phyloP scores from a whole-genome alignment of 331 rosid genomes.

The Arachis monticola region DNA sequence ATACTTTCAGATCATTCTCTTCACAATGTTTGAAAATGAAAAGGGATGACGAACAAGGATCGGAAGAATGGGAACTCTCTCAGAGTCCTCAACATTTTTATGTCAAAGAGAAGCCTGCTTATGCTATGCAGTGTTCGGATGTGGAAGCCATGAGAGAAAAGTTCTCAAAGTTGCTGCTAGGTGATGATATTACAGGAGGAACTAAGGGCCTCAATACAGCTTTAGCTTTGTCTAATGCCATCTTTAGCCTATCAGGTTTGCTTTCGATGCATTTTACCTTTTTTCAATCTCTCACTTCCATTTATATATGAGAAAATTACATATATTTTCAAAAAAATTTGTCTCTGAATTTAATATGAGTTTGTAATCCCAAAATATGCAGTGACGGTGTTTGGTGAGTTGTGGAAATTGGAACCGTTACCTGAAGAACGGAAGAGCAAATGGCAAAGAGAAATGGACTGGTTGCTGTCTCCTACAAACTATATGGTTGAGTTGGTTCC shows the following conservation, averaged over 20 bases:
- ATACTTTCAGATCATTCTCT: constrained; percentile 69
- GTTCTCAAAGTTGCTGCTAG: constrained; percentile 71
- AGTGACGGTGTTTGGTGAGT: constrained; percentile 77
- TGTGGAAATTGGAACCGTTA: constrained; percentile 88
- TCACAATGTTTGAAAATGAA: constrained; percentile 62
- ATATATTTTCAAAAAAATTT: not conserved
- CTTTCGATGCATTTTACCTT: not conserved
- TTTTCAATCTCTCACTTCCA: not conserved
- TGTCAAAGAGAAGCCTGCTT: constrained; percentile 56
- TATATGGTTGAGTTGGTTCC: constrained; percentile 89
- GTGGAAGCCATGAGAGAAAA: constrained; percentile 76
- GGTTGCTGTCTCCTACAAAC: constrained; percentile 80
- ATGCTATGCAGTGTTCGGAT: constrained; percentile 52
- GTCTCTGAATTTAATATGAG: not conserved
- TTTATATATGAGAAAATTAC: not conserved
- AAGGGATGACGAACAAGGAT: constrained; percentile 47
- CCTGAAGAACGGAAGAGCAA: constrained; percentile 68
- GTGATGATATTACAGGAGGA: constrained; percentile 82
- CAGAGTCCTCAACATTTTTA: constrained; percentile 59
- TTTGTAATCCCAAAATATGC: constrained; percentile 37
- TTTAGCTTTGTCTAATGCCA: constrained; percentile 69
- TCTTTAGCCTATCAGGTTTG: constrained; percentile 70
- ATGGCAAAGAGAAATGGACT: constrained; percentile 78
- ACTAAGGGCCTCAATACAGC: constrained; percentile 66
- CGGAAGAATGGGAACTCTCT: constrained; percentile 64